These are phyloP conservation scores for Gautieria morchelliformis DNA, from an alignment of 768 basidiomycete genomes.

Conservation along the genomic window DNA sequence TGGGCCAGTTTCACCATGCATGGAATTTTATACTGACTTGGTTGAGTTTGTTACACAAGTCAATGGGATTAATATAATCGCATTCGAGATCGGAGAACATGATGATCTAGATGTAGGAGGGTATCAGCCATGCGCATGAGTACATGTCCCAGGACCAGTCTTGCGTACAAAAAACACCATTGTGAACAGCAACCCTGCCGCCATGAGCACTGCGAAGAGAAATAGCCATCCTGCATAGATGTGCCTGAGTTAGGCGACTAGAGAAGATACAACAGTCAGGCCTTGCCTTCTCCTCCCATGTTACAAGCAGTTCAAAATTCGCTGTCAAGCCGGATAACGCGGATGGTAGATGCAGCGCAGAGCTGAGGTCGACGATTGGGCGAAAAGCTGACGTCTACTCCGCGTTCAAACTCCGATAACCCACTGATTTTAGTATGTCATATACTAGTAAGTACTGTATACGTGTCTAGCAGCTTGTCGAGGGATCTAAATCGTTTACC, in stretches of 20 bases:
- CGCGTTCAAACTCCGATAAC: not conserved
- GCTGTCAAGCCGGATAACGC: not conserved
- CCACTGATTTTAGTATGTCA: no score
- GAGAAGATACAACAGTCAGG: not conserved
- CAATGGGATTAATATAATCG: slow-evolving; percentile 99
- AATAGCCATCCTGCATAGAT: slow-evolving; percentile 78
- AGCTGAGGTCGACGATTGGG: not conserved
- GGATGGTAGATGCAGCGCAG: not conserved
- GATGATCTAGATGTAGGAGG: slow-evolving; percentile 64
- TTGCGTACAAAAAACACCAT: slow-evolving; percentile 97
- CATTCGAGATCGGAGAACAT: slow-evolving; percentile 99
- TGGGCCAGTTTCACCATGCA: not conserved
- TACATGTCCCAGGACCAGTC: not conserved
- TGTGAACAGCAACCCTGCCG: slow-evolving; percentile 91
- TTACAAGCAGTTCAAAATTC: not conserved
- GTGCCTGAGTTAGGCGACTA: not conserved
- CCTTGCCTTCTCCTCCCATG: slow-evolving; percentile 9
- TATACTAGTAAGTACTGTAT: no score
- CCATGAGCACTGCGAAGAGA: slow-evolving; percentile 91
- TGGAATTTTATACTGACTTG: slow-evolving; percentile 35
- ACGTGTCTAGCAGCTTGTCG: no score
- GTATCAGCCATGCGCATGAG: not conserved
- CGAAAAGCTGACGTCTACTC: slow-evolving; percentile 4
- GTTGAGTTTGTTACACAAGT: slow-evolving; percentile 98
- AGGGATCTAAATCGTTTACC: no score